Percentiles rank a stretch among this genome's conserved stretches.
Conservation (phyloP, 768 basidiomycete species). For the Suillus clintonianus region DNA sequence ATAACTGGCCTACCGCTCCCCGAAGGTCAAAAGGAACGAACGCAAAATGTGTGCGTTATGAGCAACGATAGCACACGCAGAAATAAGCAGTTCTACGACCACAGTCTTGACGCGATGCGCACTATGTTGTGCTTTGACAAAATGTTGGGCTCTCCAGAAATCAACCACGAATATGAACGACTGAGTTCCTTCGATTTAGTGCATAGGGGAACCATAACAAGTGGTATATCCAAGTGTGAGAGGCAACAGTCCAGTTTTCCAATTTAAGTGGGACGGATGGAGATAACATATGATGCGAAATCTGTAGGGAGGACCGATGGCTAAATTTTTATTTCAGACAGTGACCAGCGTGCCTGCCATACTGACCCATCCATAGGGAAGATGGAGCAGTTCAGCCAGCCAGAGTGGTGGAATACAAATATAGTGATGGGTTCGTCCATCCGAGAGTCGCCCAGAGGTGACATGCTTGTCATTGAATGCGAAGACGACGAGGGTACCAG, state of each 20-base stretch:
- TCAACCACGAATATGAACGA: neutral
- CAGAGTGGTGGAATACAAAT: neutral
- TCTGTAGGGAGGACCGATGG: neutral
- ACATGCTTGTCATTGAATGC: neutral
- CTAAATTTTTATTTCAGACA: neutral
- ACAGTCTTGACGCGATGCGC: neutral
- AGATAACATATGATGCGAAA: neutral
- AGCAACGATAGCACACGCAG: neutral
- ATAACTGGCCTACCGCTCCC: neutral
- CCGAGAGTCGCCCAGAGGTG: neutral
- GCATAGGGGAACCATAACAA: neutral
- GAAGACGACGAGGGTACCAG: neutral
- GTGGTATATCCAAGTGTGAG: neutral
- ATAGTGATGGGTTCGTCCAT: neutral
- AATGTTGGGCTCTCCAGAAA: neutral
- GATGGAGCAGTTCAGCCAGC: neutral
- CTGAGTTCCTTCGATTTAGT: neutral
- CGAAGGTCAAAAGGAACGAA: neutral
- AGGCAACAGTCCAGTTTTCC: neutral
- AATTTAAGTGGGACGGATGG: neutral
- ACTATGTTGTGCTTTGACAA: neutral
- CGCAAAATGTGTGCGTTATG: neutral
- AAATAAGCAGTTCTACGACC: neutral
- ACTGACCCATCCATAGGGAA: neutral
- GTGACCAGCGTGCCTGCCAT: neutral